Percentiles rank a stretch among this genome's conserved stretches.
These are phyloP conservation scores for Pythium oligandrum DNA, from an alignment of 352 stramenopile genomes.

Conservation along the genomic window DNA sequence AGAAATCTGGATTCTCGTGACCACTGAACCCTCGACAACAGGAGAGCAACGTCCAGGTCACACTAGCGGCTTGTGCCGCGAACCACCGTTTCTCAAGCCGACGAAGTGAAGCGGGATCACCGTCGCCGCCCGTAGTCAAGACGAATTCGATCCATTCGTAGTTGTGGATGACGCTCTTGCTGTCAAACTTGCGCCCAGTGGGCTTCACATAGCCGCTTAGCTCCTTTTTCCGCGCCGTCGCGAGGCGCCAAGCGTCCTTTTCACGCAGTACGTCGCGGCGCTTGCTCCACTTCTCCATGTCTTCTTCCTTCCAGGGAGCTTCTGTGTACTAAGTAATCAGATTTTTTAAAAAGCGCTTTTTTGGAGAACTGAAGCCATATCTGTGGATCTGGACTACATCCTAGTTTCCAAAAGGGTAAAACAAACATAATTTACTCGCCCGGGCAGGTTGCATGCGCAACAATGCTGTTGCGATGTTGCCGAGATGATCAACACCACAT, in stretches of 20 bases:
- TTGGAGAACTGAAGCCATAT: no score
- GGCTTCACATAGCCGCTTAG: slow-evolving; percentile 10
- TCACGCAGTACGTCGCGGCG: slow-evolving; percentile 1
- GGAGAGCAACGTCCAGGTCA: slow-evolving; percentile 1
- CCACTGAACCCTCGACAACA: slow-evolving; percentile 1
- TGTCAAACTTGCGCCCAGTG: neutral
- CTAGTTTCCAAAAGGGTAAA: no score
- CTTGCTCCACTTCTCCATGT: no score
- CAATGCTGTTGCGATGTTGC: no score
- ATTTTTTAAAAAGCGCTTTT: no score
- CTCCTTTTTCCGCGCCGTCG: slow-evolving; percentile 4
- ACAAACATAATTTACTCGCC: no score
- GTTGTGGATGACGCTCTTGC: neutral
- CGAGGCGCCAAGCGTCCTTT: slow-evolving; percentile 10
- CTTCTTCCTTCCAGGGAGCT: no score
- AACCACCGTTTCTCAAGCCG: neutral
- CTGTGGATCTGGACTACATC: no score
- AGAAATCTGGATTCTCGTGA: slow-evolving; percentile 4
- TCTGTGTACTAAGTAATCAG: no score
- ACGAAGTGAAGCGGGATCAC: neutral
- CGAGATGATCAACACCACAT: no score
- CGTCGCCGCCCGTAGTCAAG: neutral
- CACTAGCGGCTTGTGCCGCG: neutral
- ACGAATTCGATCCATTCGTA: slow-evolving; percentile 8
- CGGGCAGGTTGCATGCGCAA: no score